Conservation (phyloP, 176 grass and related monocot genomes). For the Tillandsia fasciculata region DNA sequence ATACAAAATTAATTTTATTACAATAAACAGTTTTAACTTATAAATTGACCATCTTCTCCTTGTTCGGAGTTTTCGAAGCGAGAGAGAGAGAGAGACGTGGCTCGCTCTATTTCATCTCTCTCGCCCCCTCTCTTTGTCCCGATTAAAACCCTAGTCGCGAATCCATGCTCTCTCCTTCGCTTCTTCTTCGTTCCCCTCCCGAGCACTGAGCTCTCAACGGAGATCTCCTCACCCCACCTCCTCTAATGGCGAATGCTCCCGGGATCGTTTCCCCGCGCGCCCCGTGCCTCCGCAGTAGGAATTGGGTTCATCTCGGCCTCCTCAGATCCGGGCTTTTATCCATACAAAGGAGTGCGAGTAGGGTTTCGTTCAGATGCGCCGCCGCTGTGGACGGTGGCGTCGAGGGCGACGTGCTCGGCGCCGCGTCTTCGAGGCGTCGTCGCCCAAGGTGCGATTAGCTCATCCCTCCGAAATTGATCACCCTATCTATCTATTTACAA, state of each 20-base stretch:
- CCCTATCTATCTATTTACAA: neutral
- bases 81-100: too few relatives aligned
- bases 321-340: slow-evolving; percentile 13
- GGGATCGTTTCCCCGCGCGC: slow-evolving; percentile 10
- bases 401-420: slow-evolving; percentile 14
- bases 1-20: too few relatives aligned
- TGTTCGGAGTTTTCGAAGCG: too few relatives aligned
- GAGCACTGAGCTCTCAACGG: neutral
- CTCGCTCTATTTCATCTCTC: neutral
- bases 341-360: neutral
- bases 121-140: neutral
- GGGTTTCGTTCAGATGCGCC: neutral
- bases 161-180: neutral
- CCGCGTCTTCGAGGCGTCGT: slow-evolving; percentile 9
- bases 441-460: slow-evolving; percentile 21
- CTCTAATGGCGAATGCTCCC: slow-evolving; percentile 6
- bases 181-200: neutral
- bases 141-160: neutral
- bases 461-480: neutral
- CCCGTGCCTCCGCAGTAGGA: neutral
- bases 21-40: too few relatives aligned
- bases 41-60: too few relatives aligned
- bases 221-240: neutral
- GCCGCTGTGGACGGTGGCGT: slow-evolving; percentile 22
- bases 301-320: slow-evolving; percentile 11